Percentiles rank a stretch among this genome's conserved stretches.
phyloP scores from a whole-genome alignment of 2,329 filamentous ascomycete genomes.

The Xylaria sp. region DNA sequence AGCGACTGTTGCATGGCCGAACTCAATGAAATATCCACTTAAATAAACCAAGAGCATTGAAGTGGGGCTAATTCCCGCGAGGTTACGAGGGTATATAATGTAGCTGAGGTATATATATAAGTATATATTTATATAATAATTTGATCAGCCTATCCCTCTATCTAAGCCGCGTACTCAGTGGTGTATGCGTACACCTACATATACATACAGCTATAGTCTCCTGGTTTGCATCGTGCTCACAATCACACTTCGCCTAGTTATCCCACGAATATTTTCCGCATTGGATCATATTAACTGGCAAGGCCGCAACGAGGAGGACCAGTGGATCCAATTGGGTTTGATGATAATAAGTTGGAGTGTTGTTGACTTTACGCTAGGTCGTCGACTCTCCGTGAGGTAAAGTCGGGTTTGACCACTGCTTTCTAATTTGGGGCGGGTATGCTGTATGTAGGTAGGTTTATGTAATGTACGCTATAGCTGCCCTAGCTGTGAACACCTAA shows the following conservation, averaged over 20 bases:
- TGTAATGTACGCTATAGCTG: neutral
- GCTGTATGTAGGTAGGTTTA: neutral
- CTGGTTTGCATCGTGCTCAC: neutral
- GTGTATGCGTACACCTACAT: neutral
- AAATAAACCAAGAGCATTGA: conserved; percentile 9
- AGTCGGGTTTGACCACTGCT: conserved; percentile 12
- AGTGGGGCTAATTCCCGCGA: conserved; percentile 12
- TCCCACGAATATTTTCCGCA: conserved; percentile 16
- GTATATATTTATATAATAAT: conserved; percentile 13
- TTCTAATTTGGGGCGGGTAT: neutral
- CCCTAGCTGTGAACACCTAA: neutral
- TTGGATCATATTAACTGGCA: neutral
- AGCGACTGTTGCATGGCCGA: conserved; percentile 20
- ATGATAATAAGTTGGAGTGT: neutral
- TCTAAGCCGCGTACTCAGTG: neutral
- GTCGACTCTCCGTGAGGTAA: neutral
- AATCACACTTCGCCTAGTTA: conserved; percentile 4
- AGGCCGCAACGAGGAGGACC: no score
- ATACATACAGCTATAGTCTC: neutral
- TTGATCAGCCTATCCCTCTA: neutral
- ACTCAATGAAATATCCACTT: conserved; percentile 19
- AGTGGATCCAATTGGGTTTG: neutral
- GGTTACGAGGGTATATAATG: conserved; percentile 1
- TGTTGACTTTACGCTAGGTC: conserved; percentile 13
- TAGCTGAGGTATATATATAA: conserved; percentile 1